Percentiles rank a stretch among this genome's conserved stretches.
Conservation (phyloP, 2,329 filamentous ascomycete species). For the Neopestalotiopsis sp. region DNA sequence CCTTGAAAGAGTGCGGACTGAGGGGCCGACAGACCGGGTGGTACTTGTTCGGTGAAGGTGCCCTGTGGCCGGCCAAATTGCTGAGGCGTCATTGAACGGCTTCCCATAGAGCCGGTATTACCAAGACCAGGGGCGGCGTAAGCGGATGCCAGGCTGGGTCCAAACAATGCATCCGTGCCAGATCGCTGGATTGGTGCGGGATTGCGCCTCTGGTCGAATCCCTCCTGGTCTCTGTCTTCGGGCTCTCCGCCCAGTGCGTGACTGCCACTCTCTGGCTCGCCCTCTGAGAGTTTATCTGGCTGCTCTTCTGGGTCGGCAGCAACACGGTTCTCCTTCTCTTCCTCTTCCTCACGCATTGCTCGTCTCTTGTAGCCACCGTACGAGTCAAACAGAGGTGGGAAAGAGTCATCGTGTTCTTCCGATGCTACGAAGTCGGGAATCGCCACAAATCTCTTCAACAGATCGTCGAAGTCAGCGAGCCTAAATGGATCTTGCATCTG, state of each 20-base stretch:
- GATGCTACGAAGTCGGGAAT: slow-evolving; percentile 35
- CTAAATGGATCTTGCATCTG: slow-evolving; percentile 18
- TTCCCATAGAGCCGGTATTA: slow-evolving; percentile 65
- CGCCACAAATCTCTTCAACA: slow-evolving; percentile 31
- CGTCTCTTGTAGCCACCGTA: slow-evolving; percentile 83
- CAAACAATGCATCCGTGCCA: slow-evolving; percentile 59
- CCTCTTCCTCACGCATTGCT: slow-evolving; percentile 75
- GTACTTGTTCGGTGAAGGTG: slow-evolving; percentile 65
- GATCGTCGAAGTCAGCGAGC: slow-evolving; percentile 29
- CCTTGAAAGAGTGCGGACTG: slow-evolving; percentile 59
- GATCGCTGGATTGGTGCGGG: slow-evolving; percentile 77
- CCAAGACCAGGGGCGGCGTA: slow-evolving; percentile 54
- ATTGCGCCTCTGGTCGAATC: slow-evolving; percentile 64
- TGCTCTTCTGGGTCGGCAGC: slow-evolving; percentile 55
- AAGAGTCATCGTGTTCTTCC: slow-evolving; percentile 38
- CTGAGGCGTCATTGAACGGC: slow-evolving; percentile 79
- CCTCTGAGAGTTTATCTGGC: slow-evolving; percentile 62
- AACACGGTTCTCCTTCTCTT: slow-evolving; percentile 48
- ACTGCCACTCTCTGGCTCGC: slow-evolving; percentile 80
- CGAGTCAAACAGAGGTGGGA: slow-evolving; percentile 82
- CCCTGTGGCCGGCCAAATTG: slow-evolving; percentile 74
- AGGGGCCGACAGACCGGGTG: slow-evolving; percentile 61
- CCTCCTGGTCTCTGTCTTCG: slow-evolving; percentile 71
- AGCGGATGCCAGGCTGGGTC: slow-evolving; percentile 53
- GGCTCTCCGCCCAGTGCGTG: slow-evolving; percentile 91